A percentile compares a stretch with the other conserved stretches of the same genome.
These are phyloP conservation scores for Leccinum aurantiacum DNA, from an alignment of 768 basidiomycete species.

Conservation along the genomic window DNA sequence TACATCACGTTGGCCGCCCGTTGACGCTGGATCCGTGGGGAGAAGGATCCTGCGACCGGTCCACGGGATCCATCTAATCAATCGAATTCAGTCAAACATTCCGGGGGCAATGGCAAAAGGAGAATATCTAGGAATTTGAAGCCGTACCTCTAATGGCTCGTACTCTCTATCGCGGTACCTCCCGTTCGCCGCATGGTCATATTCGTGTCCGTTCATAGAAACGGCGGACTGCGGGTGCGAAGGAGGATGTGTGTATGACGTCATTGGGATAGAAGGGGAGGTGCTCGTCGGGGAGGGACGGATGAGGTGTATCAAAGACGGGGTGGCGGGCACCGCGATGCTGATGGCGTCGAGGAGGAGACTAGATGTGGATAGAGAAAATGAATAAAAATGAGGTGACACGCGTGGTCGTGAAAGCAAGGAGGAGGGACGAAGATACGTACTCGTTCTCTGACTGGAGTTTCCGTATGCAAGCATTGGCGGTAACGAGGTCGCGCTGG, in stretches of 20 bases:
- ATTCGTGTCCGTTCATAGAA: constrained; percentile 27
- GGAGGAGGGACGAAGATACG: constrained; percentile 1
- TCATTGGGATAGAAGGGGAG: constrained; percentile 17
- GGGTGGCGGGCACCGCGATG: constrained; percentile 32
- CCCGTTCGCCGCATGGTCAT: constrained; percentile 27
- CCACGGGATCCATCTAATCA: constrained; percentile 14
- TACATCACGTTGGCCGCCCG: constrained; percentile 26
- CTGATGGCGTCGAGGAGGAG: constrained; percentile 36
- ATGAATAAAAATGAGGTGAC: not conserved
- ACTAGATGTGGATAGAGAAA: constrained; percentile 12
- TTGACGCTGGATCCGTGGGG: constrained; percentile 24
- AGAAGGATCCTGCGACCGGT: constrained; percentile 21
- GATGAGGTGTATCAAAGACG: constrained; percentile 33
- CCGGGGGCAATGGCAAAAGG: not conserved
- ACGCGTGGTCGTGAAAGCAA: not conserved
- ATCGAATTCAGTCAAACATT: not conserved
- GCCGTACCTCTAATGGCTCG: constrained; percentile 19
- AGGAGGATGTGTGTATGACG: constrained; percentile 18
- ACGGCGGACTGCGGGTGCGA: constrained; percentile 8
- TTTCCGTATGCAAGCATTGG: constrained; percentile 29
- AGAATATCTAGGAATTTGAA: not conserved
- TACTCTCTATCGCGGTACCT: constrained; percentile 28
- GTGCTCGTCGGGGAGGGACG: constrained; percentile 28
- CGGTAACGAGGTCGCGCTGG: constrained; percentile 27
- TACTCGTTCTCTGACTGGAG: constrained; percentile 36